Evolutionary conservation across 2,329 filamentous ascomycete genomes (phyloP).

Genomic region (Talaromyces pinophilus): DNA sequence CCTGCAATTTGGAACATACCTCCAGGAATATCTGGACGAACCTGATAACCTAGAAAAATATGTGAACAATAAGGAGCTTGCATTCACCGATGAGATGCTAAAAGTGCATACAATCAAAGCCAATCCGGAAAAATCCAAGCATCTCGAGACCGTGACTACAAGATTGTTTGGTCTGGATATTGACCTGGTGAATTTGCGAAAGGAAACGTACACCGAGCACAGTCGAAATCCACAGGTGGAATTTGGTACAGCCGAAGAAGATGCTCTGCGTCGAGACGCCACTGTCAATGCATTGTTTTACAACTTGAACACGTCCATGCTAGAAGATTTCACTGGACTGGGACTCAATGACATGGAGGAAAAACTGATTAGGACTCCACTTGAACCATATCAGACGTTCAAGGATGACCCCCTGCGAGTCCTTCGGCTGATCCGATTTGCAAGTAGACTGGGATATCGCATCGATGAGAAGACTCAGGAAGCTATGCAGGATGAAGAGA

Average conservation of each 20-base stretch:
- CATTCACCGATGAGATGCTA: conserved; percentile 66
- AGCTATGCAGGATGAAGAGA: conserved; percentile 76
- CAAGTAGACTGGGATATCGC: conserved; percentile 75
- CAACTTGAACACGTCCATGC: conserved; percentile 74
- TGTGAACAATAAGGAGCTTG: conserved; percentile 47
- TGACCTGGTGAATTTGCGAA: conserved; percentile 91
- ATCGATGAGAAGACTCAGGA: conserved; percentile 70
- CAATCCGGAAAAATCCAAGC: conserved; percentile 95
- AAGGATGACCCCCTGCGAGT: conserved; percentile 90
- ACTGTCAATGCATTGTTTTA: conserved; percentile 96
- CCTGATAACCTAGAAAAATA: conserved; percentile 44
- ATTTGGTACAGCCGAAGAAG: conserved; percentile 88
- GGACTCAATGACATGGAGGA: conserved; percentile 74
- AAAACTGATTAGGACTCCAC: conserved; percentile 76
- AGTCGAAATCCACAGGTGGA: conserved; percentile 90
- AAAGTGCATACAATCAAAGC: conserved; percentile 84
- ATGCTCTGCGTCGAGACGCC: conserved; percentile 84
- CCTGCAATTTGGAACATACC: conserved; percentile 47
- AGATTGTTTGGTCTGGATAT: conserved; percentile 83
- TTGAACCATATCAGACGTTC: conserved; percentile 89
- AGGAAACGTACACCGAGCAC: conserved; percentile 85
- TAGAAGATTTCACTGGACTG: conserved; percentile 80
- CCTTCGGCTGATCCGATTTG: conserved; percentile 83
- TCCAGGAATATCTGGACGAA: conserved; percentile 47
- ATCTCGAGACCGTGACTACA: conserved; percentile 87